Evolutionary conservation across 371 early-diverging fungal species (phyloP).

Genomic region (Smittium culicis): DNA sequence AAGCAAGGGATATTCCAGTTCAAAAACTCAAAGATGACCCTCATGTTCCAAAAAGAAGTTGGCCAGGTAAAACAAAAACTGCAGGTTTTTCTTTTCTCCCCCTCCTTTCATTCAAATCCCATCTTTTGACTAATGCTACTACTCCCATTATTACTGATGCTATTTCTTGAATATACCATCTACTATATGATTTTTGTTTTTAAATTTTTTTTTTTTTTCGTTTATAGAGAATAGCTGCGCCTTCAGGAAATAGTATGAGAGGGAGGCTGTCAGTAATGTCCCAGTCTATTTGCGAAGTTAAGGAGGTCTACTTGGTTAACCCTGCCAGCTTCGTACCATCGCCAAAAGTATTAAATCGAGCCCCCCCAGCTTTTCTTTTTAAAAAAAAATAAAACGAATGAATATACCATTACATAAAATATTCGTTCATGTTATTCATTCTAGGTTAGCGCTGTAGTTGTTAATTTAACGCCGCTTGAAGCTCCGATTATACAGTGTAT

Average conservation of each 20-base stretch:
- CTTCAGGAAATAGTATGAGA: conserved; percentile 36
- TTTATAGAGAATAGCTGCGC: conserved; percentile 45
- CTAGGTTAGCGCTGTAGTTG: conserved; percentile 38
- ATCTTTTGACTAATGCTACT: too few species aligned
- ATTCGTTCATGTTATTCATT: too few species aligned
- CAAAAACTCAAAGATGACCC: conserved; percentile 45
- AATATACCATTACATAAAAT: too few species aligned
- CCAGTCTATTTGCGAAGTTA: conserved; percentile 50
- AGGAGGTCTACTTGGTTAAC: conserved; percentile 8
- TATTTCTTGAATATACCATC: too few species aligned
- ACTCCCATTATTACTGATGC: too few species aligned
- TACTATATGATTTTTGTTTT: too few species aligned
- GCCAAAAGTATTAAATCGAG: too few species aligned
- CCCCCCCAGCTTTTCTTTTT: too few species aligned
- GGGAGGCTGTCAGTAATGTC: conserved; percentile 60
- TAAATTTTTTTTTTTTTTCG: conserved; percentile 7
- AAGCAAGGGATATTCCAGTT: conserved; percentile 45
- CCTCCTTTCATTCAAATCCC: background rate
- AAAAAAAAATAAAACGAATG: too few species aligned
- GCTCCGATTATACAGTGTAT: conserved; percentile 29
- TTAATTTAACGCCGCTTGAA: conserved; percentile 43
- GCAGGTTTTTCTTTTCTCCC: conserved; percentile 6
- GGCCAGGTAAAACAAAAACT: conserved; percentile 37
- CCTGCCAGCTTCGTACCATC: conserved; percentile 2
- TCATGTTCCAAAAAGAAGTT: conserved; percentile 81